phyloP scores from a whole-genome alignment of 2,329 filamentous ascomycete species.

The Curvularia sp. region DNA sequence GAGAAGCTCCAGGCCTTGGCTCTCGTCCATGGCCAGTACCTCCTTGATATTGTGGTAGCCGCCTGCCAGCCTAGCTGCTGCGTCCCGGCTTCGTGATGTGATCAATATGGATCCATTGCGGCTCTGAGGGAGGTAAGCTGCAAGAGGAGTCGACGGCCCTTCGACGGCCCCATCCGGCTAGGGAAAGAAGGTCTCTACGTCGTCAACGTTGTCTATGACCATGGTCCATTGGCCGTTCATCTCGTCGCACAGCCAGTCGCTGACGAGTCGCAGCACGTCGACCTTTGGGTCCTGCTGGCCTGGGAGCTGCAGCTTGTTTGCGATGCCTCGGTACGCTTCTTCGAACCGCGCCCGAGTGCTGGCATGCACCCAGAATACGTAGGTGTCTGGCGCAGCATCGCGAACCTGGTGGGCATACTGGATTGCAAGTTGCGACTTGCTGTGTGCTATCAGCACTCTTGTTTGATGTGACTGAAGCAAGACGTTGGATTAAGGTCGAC shows the following conservation, averaged over 20 bases:
- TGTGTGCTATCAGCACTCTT: not conserved
- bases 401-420: not conserved
- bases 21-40: not conserved
- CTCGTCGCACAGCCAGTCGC: not conserved
- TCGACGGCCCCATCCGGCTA: not conserved
- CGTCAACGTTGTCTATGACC: not conserved
- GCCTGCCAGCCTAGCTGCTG: constrained; percentile 7
- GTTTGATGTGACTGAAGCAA: not conserved
- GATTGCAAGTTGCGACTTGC: not conserved
- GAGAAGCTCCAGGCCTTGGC: not conserved
- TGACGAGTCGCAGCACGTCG: not conserved
- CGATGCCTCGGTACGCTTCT: not conserved
- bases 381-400: not conserved
- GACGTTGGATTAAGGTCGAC: not conserved
- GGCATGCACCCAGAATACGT: not conserved
- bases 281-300: not conserved
- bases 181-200: not conserved
- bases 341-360: not conserved
- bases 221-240: not conserved
- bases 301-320: not conserved
- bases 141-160: not conserved
- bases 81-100: constrained; percentile 20
- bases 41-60: not conserved
- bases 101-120: constrained; percentile 19
- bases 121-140: constrained; percentile 20